phyloP scores from a whole-genome alignment of 495 filamentous ascomycete genomes.

The Hyphodiscus hymeniophilus region DNA sequence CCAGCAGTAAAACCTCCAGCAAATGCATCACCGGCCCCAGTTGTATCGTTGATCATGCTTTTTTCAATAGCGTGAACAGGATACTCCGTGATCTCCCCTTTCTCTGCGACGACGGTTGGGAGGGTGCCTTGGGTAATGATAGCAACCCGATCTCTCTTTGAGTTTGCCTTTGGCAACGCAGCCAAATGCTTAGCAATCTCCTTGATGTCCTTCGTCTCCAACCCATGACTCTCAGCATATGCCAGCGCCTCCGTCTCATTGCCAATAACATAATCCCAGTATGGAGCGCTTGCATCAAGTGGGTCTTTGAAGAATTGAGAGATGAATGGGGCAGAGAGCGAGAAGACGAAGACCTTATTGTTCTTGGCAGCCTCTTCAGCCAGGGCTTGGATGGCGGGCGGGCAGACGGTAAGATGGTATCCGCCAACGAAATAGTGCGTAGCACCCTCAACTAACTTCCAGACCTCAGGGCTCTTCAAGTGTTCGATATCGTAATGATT shows the following conservation, averaged over 20 bases:
- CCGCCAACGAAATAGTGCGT: conserved; percentile 88
- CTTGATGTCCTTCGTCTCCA: conserved; percentile 64
- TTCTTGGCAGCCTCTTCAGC: conserved; percentile 79
- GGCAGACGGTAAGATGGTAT: conserved; percentile 83
- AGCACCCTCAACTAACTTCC: conserved; percentile 81
- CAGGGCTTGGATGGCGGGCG: conserved; percentile 79
- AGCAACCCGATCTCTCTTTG: conserved; percentile 65
- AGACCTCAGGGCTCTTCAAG: conserved; percentile 82
- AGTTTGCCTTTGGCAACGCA: conserved; percentile 84
- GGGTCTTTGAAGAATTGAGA: conserved; percentile 95
- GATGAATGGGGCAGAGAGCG: conserved; percentile 91
- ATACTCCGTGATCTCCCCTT: conserved; percentile 63
- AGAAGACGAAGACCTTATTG: conserved; percentile 88
- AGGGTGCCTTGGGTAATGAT: conserved; percentile 92
- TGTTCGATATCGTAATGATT: conserved; percentile 96
- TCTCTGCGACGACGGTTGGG: conserved; percentile 73
- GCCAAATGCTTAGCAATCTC: conserved; percentile 84
- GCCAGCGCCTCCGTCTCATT: conserved; percentile 91
- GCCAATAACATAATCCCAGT: conserved; percentile 94
- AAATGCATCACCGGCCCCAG: conserved; percentile 94
- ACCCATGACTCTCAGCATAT: conserved; percentile 73
- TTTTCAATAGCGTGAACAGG: conserved; percentile 68
- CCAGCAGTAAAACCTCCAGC: conserved; percentile 90
- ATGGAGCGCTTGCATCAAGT: conserved; percentile 72
- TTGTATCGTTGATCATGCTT: conserved; percentile 84